Conservation (phyloP, 1,284 basidiomycete species). For the Irpex rosettiformis region DNA sequence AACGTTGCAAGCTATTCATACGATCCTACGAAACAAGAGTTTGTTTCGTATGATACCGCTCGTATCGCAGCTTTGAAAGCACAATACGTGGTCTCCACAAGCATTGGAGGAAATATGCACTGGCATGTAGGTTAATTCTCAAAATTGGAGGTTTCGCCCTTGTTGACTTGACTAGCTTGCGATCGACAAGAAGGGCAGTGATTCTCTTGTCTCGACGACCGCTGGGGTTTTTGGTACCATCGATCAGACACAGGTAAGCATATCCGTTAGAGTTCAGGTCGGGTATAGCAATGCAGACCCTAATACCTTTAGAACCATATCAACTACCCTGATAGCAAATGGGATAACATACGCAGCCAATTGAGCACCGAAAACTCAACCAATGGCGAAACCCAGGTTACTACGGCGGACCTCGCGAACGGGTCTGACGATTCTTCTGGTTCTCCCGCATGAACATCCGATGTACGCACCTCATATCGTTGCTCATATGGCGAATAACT, state of each 20-base stretch:
- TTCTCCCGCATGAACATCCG: neutral
- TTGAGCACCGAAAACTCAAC: slow-evolving; percentile 37
- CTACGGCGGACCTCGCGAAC: slow-evolving; percentile 38
- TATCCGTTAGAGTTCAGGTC: neutral
- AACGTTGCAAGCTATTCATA: slow-evolving; percentile 81
- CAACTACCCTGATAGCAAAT: slow-evolving; percentile 60
- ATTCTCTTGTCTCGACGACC: slow-evolving; percentile 54
- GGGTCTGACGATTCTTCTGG: slow-evolving; percentile 30
- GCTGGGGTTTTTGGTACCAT: slow-evolving; percentile 46
- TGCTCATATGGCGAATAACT: neutral
- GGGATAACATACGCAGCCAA: slow-evolving; percentile 64
- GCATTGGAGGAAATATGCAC: slow-evolving; percentile 77
- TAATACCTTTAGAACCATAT: slow-evolving; percentile 56
- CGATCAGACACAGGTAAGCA: slow-evolving; percentile 47
- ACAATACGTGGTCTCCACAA: slow-evolving; percentile 64
- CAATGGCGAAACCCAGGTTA: slow-evolving; percentile 10
- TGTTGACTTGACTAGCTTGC: slow-evolving; percentile 46
- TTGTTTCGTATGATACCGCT: slow-evolving; percentile 82
- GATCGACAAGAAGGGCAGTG: slow-evolving; percentile 54
- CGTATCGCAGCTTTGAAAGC: slow-evolving; percentile 72
- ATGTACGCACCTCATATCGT: neutral
- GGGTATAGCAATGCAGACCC: neutral
- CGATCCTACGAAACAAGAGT: slow-evolving; percentile 57
- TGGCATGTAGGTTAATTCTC: slow-evolving; percentile 55
- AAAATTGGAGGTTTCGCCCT: neutral